Conservation (phyloP, 2,329 filamentous ascomycete genomes). For the Bipolaris bicolor region DNA sequence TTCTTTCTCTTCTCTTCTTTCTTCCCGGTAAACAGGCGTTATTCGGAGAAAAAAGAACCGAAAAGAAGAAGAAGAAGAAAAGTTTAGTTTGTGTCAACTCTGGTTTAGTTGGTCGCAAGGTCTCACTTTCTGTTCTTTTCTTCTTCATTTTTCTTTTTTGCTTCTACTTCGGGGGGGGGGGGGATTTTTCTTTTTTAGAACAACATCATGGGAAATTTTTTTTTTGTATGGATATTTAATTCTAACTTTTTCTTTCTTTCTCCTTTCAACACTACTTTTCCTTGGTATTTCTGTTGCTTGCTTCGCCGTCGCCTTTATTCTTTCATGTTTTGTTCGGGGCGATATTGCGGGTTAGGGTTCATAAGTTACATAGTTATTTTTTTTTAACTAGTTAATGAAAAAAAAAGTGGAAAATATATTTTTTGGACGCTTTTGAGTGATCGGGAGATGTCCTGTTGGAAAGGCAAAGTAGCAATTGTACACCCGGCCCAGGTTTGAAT, state of each 20-base stretch:
- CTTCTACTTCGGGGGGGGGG: neutral
- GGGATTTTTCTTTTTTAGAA: too few species aligned
- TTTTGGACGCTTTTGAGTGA: neutral
- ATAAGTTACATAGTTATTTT: neutral
- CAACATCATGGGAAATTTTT: neutral
- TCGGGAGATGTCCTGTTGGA: neutral
- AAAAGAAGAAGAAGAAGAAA: neutral
- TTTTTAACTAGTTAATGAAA: neutral
- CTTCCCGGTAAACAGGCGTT: neutral
- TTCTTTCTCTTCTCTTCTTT: neutral
- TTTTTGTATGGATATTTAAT: neutral
- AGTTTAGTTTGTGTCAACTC: neutral
- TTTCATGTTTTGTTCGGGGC: neutral
- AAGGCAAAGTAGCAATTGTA: too few species aligned
- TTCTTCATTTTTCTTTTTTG: neutral
- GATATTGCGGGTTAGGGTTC: neutral
- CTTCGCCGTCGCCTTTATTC: neutral
- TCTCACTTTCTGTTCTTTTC: neutral
- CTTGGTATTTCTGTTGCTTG: neutral
- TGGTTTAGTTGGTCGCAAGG: neutral
- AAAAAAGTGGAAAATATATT: neutral
- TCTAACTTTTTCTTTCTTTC: too few species aligned
- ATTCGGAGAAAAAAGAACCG: neutral
- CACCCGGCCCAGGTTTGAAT: neutral
- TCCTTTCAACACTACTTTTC: too few species aligned